Evolutionary conservation across 2,329 filamentous ascomycete genomes (phyloP).

Genomic region (Xenoacremonium recifei): DNA sequence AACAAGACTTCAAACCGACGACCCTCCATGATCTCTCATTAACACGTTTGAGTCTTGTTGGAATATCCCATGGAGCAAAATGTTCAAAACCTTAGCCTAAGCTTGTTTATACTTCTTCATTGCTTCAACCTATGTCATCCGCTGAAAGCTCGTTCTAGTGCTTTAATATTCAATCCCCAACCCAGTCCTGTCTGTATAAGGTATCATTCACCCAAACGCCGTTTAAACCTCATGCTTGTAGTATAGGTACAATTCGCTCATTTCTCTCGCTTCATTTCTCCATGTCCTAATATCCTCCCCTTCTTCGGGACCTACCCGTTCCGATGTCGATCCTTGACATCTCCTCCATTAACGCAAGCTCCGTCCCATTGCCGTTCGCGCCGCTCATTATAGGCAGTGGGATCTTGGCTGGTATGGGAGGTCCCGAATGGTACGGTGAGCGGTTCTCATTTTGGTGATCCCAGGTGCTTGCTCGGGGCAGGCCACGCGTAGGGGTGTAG

Average conservation of each 20-base stretch:
- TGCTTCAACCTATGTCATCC: no score
- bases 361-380: constrained; percentile 41
- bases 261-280: constrained; percentile 15
- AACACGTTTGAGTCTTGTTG: no score
- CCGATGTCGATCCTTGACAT: constrained; percentile 67
- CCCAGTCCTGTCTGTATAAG: no score
- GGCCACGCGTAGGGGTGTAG: constrained; percentile 32
- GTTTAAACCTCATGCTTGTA: constrained; percentile 17
- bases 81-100: no score
- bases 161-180: no score
- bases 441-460: constrained; percentile 56
- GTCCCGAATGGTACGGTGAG: constrained; percentile 41
- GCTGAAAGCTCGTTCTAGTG: no score
- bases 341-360: constrained; percentile 67
- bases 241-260: constrained; percentile 21
- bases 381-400: constrained; percentile 53
- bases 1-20: no score
- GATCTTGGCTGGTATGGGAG: constrained; percentile 70
- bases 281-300: constrained; percentile 38
- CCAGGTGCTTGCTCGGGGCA: constrained; percentile 49
- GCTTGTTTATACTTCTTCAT: neutral
- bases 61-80: no score
- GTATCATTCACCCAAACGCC: constrained; percentile 21
- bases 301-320: constrained; percentile 54
- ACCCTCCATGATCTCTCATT: no score